Percentiles rank a stretch among this genome's conserved stretches.
Conservation (phyloP, 768 basidiomycete species). For the Tylopilus rubrobrunneus region DNA sequence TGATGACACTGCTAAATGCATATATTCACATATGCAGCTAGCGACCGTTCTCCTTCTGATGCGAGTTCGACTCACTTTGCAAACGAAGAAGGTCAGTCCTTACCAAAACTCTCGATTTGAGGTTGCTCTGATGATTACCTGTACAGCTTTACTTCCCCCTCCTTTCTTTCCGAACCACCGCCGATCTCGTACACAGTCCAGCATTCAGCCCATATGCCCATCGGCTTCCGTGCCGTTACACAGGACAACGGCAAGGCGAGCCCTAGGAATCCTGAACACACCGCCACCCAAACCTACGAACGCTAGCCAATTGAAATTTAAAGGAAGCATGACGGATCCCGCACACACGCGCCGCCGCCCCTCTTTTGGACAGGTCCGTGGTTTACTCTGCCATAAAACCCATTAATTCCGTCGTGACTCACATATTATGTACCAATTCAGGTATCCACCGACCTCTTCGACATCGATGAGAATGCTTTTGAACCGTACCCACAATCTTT, state of each 20-base stretch:
- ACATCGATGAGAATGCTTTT: conserved; percentile 71
- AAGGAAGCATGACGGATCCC: conserved; percentile 73
- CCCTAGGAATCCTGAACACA: conserved; percentile 43
- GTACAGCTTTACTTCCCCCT: conserved; percentile 52
- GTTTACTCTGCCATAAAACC: conserved; percentile 2
- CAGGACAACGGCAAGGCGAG: conserved; percentile 33
- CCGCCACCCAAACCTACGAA: conserved; percentile 66
- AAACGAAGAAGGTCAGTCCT: conserved; percentile 46
- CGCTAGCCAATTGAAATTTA: conserved; percentile 52
- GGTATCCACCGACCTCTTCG: conserved; percentile 58
- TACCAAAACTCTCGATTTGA: conserved; percentile 15
- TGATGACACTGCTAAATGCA: conserved; percentile 18
- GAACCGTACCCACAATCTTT: conserved; percentile 44
- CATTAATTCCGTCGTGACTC: conserved; percentile 15
- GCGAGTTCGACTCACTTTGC: conserved; percentile 45
- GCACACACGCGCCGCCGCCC: conserved; percentile 45
- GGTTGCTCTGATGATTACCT: conserved; percentile 15
- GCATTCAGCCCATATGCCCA: conserved; percentile 34
- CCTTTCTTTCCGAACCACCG: conserved; percentile 53
- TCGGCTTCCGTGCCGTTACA: conserved; percentile 24
- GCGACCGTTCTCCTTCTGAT: conserved; percentile 48
- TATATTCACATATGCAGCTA: conserved; percentile 46
- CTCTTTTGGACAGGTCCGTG: conserved; percentile 38
- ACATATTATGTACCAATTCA: conserved; percentile 16
- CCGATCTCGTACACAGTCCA: conserved; percentile 59